Conservation (phyloP, 225 moss, liverwort and hornwort species). For the Bryum argenteum region DNA sequence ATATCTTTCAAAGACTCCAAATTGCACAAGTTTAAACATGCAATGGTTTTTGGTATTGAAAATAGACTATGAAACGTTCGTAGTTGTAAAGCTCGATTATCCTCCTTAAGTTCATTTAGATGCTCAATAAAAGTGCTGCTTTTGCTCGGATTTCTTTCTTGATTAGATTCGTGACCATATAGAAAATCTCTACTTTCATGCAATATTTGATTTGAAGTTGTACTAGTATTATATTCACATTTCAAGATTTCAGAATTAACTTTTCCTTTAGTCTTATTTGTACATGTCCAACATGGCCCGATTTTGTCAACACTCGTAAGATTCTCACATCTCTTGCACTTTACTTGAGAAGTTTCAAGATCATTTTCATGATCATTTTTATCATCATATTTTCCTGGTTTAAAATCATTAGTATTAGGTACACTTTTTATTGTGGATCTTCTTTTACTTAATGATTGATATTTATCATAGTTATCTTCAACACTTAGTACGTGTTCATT, state of each 20-base stretch:
- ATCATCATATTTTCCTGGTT: neutral
- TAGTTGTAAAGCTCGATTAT: neutral
- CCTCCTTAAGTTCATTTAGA: neutral
- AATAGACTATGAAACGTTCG: neutral
- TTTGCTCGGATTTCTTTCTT: neutral
- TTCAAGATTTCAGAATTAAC: neutral
- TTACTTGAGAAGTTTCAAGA: neutral
- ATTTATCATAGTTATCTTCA: neutral
- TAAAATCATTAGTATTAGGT: neutral
- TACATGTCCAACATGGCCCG: conserved; percentile 27
- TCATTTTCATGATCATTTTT: neutral
- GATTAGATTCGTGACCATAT: no score
- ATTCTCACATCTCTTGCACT: conserved; percentile 22
- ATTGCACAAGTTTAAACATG: neutral
- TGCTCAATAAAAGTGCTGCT: fast-evolving
- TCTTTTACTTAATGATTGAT: neutral
- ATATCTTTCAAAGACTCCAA: neutral
- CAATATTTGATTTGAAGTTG: neutral
- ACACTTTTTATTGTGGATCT: neutral
- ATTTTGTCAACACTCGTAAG: neutral
- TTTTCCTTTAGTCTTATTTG: neutral
- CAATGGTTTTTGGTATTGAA: neutral
- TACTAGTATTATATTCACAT: neutral
- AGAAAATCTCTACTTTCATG: neutral
- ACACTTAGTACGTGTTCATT: neutral